A percentile compares a stretch with the other conserved stretches of the same genome.
These are phyloP conservation scores for Eremomyces bilateralis DNA, from an alignment of 495 filamentous ascomycete species.

Conservation along the genomic window DNA sequence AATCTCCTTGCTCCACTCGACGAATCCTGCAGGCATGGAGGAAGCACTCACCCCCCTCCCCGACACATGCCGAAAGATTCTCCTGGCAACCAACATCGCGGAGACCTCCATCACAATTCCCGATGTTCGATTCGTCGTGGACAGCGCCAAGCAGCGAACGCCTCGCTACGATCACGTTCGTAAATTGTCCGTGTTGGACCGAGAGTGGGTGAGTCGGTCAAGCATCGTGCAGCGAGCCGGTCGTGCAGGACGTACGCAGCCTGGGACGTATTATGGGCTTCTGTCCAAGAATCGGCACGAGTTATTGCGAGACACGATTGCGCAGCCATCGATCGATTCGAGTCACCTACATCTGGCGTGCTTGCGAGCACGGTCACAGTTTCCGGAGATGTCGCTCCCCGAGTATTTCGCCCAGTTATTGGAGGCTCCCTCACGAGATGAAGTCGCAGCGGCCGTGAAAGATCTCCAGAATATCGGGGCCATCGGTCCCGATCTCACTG, in stretches of 20 bases:
- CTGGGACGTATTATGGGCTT: conserved; percentile 36
- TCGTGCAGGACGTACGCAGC: conserved; percentile 34
- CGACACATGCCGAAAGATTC: conserved; percentile 23
- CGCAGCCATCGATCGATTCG: conserved; percentile 20
- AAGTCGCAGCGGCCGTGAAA: conserved; percentile 24
- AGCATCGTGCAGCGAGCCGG: conserved; percentile 35
- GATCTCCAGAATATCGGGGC: conserved; percentile 26
- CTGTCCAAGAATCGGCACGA: conserved; percentile 28
- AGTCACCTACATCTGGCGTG: conserved; percentile 32
- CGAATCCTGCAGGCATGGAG: conserved; percentile 23
- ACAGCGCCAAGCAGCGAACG: conserved; percentile 31
- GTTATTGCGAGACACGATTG: conserved; percentile 12
- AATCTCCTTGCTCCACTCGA: conserved; percentile 31
- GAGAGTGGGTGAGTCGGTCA: conserved; percentile 32
- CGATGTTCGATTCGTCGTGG: conserved; percentile 35
- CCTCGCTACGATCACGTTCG: conserved; percentile 26
- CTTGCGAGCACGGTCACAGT: conserved; percentile 26
- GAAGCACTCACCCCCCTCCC: conserved; percentile 26
- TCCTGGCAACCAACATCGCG: conserved; percentile 37
- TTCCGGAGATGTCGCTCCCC: conserved; percentile 22
- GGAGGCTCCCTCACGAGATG: conserved; percentile 26
- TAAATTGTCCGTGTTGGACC: conserved; percentile 24
- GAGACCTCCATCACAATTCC: conserved; percentile 40
- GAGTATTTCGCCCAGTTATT: conserved; percentile 29
- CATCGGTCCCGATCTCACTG: conserved; percentile 25